Evolutionary conservation across 2,329 filamentous ascomycete species (phyloP), one percentile per base, ranked within the genome.

Genomic region (Metarhizium humberi): DNA sequence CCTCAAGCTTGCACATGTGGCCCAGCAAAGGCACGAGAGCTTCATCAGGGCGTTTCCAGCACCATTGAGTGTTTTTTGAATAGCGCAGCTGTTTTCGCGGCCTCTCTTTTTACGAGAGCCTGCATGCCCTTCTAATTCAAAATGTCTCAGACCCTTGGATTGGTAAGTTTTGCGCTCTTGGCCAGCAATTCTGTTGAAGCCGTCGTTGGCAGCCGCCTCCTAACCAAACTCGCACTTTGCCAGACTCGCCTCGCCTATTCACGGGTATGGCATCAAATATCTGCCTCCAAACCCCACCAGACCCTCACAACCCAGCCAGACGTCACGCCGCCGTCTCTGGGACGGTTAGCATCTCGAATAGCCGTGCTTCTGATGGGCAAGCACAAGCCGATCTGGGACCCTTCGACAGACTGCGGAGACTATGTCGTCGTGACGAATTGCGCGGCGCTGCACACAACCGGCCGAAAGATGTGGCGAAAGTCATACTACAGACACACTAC

Each of bases 331-430:
- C 90, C 91, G 14, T 85, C 90, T n/a, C 86, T 96, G 45, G 92
- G 92, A 63, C 90, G 92, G 46, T 80, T 96, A 52, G 92, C 92
- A 58, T 90, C 87, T 53, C 85, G 87, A 60, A 96, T 96, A 71
- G 92, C 92, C 59, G 78, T 86, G 54, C 79, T 90, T 58, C 84
- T 96, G 53, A 96, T 97, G 92, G 94, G 94, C 75, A 99, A 99
- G 79, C 88, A 99, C 81, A 99, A 99, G 76, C 94, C 94, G 25
- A 96, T 94, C 72, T 99, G 85, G 76, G 90, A 97, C 74, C 94
- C 94, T 1, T 96, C 91, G 25, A 96, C 92, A 58, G 94, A 99
- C 79, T 97, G 94, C 79, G 94, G 94, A 64, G 94, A 99, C 82
- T 99, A 99, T 73, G 92, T 99, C 13, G 92, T 99, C 1, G 92